phyloP scores from a whole-genome alignment of 2,329 filamentous ascomycete genomes.

The Colletotrichum ledebouriae region DNA sequence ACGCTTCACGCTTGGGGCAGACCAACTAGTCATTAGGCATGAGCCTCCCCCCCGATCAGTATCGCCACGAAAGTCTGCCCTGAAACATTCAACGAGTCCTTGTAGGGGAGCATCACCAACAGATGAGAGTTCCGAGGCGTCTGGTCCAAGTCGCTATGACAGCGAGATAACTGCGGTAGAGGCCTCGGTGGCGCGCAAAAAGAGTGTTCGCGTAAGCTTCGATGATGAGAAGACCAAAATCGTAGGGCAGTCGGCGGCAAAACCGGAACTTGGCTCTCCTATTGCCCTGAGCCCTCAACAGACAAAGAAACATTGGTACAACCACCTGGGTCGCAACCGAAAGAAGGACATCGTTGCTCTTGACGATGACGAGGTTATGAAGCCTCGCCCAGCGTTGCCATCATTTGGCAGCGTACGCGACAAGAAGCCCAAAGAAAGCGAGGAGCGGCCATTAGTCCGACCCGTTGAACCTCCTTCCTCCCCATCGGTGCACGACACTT shows the following conservation, averaged over 20 bases:
- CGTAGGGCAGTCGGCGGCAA: conserved; percentile 61
- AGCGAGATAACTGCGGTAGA: conserved; percentile 51
- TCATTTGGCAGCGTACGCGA: conserved; percentile 81
- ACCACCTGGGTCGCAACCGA: conserved; percentile 60
- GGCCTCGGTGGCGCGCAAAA: conserved; percentile 64
- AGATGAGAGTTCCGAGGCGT: conserved; percentile 62
- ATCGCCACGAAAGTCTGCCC: conserved; percentile 82
- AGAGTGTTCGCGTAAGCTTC: conserved; percentile 82
- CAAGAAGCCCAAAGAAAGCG: conserved; percentile 65
- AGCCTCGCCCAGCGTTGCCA: conserved; percentile 79
- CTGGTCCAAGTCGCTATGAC: conserved; percentile 47
- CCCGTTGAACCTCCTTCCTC: conserved; percentile 58
- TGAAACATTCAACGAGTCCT: conserved; percentile 73
- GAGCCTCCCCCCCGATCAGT: conserved; percentile 78
- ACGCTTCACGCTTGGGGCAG: conserved; percentile 72
- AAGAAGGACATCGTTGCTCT: conserved; percentile 62
- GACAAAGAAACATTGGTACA: conserved; percentile 61
- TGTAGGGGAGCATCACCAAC: conserved; percentile 66
- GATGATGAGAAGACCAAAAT: conserved; percentile 73
- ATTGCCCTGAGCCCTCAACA: conserved; percentile 55
- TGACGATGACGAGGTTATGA: conserved; percentile 78
- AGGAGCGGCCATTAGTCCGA: conserved; percentile 71
- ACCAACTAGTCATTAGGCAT: conserved; percentile 71
- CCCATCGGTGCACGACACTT: conserved; percentile 46
- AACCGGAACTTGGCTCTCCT: conserved; percentile 56